These are phyloP conservation scores for Skeletonema tropicum DNA, from an alignment of 108 stramenopile genomes.

Conservation along the genomic window DNA sequence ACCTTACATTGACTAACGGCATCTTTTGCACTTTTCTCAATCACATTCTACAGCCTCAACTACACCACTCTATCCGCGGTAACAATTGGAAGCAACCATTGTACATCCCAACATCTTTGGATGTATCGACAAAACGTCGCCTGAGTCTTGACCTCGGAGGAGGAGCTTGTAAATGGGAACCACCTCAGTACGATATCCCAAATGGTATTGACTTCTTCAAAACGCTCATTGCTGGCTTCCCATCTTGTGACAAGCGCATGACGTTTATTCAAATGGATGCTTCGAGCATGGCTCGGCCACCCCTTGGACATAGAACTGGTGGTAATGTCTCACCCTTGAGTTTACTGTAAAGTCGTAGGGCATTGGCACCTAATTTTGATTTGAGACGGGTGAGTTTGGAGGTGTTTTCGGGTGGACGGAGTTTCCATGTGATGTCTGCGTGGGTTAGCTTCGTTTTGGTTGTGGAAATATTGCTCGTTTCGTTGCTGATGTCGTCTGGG, in stretches of 20 bases:
- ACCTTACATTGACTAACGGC: neutral
- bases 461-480: no score
- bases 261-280: constrained; percentile 38
- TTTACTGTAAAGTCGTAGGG: constrained; percentile 54
- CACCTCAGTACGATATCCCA: constrained; percentile 6
- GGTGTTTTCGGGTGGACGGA: constrained; percentile 66
- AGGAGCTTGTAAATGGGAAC: constrained; percentile 18
- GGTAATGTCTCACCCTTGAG: constrained; percentile 52
- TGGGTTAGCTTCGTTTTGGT: constrained; percentile 45
- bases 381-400: constrained; percentile 35
- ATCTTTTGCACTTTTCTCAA: neutral
- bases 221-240: constrained; percentile 25
- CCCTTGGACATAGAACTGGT: constrained; percentile 64
- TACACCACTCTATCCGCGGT: neutral
- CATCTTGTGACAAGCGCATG: constrained; percentile 21
- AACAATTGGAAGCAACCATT: neutral
- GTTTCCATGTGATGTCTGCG: constrained; percentile 68
- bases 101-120: neutral
- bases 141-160: constrained; percentile 4
- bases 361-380: constrained; percentile 57
- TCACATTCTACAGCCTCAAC: neutral
- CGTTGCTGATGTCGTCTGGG: neutral
- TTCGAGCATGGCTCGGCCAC: constrained; percentile 68
- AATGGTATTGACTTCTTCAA: constrained; percentile 11
- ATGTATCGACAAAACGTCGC: neutral